Percentiles rank a stretch among this genome's conserved stretches.
Evolutionary conservation across 2,329 filamentous ascomycete genomes (phyloP).

Genomic region (Microsporum canis): DNA sequence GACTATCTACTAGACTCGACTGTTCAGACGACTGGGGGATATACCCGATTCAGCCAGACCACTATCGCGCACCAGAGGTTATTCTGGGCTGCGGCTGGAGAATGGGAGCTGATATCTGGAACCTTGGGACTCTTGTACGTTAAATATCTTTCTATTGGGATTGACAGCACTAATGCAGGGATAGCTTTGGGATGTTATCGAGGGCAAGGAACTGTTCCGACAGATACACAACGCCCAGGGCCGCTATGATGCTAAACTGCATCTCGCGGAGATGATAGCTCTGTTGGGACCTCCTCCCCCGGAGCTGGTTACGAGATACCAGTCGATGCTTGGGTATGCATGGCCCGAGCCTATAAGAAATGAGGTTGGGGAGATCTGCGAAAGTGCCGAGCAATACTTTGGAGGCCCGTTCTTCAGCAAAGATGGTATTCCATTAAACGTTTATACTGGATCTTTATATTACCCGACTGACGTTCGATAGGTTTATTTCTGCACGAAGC

Average conservation of each 20-base stretch:
- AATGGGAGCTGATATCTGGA: conserved; percentile 11
- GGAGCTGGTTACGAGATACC: conserved; percentile 4
- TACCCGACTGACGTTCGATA: conserved; percentile 16
- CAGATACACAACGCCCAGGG: conserved; percentile 15
- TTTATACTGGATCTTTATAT: conserved; percentile 11
- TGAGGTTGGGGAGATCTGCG: conserved; percentile 1
- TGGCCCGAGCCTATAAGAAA: conserved; percentile 7
- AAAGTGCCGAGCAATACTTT: conserved; percentile 27
- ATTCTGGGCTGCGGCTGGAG: conserved; percentile 20
- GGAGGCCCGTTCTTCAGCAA: conserved; percentile 20
- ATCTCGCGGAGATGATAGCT: conserved; percentile 13
- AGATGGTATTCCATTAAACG: conserved; percentile 15
- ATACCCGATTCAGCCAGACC: conserved; percentile 15
- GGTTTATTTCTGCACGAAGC: conserved; percentile 15
- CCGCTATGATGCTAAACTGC: conserved; percentile 15
- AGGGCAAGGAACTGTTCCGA: conserved; percentile 21
- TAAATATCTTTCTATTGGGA: conserved; percentile 9
- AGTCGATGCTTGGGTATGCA: conserved; percentile 1
- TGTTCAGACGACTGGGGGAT: conserved; percentile 22
- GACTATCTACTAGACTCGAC: conserved; percentile 19
- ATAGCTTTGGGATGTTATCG: conserved; percentile 21
- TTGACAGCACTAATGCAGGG: conserved; percentile 15
- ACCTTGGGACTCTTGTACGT: conserved; percentile 28
- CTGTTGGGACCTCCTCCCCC: conserved; percentile 13
- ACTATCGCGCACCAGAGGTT: conserved; percentile 19